phyloP scores from a whole-genome alignment of 441 rosid genomes.

The Arabidopsis lyrata region DNA sequence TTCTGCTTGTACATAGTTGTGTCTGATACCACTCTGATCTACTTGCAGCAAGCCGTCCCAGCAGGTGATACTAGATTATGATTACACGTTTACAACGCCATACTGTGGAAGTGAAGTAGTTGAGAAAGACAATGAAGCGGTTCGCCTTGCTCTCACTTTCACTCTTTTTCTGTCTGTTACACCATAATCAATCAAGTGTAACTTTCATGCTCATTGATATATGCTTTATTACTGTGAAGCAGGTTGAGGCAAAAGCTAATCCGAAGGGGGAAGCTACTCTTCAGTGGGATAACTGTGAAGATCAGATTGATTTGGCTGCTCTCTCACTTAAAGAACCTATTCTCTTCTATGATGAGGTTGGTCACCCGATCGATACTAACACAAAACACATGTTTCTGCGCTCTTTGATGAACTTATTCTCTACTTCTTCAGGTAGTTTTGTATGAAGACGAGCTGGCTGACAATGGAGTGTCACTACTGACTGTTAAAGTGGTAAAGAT shows the following conservation, averaged over 20 bases:
- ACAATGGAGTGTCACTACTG: constrained; percentile 92
- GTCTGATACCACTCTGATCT: constrained; percentile 38
- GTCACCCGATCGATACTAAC: constrained; percentile 15
- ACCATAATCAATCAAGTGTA: neutral
- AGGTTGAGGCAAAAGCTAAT: constrained; percentile 29
- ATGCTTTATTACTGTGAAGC: constrained; percentile 28
- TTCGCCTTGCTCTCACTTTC: constrained; percentile 38
- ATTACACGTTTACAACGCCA: constrained; percentile 94
- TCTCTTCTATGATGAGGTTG: constrained; percentile 96
- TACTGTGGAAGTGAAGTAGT: constrained; percentile 78
- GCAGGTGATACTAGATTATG: constrained; percentile 96
- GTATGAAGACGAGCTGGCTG: constrained; percentile 98
- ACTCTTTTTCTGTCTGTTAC: neutral
- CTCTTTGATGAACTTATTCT: constrained; percentile 19
- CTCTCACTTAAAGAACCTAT: constrained; percentile 90
- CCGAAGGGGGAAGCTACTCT: constrained; percentile 45
- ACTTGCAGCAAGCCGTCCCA: constrained; percentile 86
- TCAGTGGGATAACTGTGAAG: constrained; percentile 82
- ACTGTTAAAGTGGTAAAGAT: constrained; percentile 94
- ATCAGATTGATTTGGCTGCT: constrained; percentile 75
- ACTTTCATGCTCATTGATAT: constrained; percentile 1
- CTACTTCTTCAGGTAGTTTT: constrained; percentile 70
- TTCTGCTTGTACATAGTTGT: constrained; percentile 24
- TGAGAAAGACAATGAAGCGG: constrained; percentile 57
- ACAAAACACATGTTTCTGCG: neutral